phyloP scores from a whole-genome alignment of 192 early-diverging fungal species.

The Coemansia sp. region DNA sequence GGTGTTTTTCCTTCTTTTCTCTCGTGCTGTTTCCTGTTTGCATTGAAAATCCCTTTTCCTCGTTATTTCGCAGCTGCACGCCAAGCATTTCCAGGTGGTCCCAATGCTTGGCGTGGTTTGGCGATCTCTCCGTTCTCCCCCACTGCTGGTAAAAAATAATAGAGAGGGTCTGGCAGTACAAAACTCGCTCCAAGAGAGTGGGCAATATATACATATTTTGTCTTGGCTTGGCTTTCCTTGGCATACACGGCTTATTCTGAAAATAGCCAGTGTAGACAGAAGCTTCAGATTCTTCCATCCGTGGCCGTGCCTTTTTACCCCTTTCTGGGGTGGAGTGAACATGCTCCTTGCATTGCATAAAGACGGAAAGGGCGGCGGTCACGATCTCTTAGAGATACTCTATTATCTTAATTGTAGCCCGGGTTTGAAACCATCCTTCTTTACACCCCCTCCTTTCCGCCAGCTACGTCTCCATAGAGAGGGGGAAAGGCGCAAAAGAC shows the following conservation, averaged over 20 bases:
- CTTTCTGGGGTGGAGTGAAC: background rate
- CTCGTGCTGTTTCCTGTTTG: background rate
- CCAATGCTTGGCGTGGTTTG: background rate
- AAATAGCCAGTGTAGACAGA: background rate
- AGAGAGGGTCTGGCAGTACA: background rate
- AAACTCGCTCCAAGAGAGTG: background rate
- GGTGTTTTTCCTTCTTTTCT: background rate
- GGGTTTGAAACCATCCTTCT: background rate
- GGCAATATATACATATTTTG: background rate
- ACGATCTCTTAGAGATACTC: background rate
- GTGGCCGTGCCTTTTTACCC: background rate
- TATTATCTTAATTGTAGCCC: background rate
- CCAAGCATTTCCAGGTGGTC: constrained; percentile 1
- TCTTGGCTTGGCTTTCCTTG: background rate
- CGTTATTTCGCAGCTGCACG: background rate
- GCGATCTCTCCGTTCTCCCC: background rate
- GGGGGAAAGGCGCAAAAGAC: background rate
- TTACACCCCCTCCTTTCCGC: background rate
- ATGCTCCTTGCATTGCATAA: background rate
- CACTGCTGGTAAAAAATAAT: background rate
- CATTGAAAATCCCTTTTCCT: background rate
- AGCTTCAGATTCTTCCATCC: background rate
- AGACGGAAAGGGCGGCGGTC: background rate
- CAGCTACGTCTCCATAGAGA: background rate
- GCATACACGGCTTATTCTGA: background rate